Evolutionary conservation across 805 yeast genomes (phyloP), one percentile per base, ranked within the genome.

Genomic region (Kodamaea laetipori): DNA sequence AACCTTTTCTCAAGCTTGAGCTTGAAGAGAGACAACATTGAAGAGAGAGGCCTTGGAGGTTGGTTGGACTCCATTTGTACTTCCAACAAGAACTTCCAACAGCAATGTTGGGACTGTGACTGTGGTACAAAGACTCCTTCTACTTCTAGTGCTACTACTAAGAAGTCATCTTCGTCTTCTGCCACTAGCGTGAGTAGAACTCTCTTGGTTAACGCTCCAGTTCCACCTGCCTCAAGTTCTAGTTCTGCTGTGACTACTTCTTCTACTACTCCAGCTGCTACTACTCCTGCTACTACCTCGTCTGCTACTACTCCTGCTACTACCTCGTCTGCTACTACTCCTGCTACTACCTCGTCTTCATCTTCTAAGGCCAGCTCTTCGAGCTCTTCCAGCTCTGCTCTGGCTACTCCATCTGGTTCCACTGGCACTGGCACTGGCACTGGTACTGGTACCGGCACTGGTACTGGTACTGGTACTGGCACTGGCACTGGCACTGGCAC

Each of bases 51-150:
- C 6, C 16, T 11, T n/a, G 27, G 31, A 4, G 21, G 23, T 4
- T 32, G 33, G 39, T 26, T 33, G 39, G 27, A 33, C 13, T 18
- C 24, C 12, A 13, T 16, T 17, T 44, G 39, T 16, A 41, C 51
- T 6, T 11, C 37, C 9, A 39, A 39, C 24, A 25, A 10, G 15
- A 31, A 37, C 9, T 13, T 49, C 17, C 41, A 34, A 6, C 39
- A 36, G n/a, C 28, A 26, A 28, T 49, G 53, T 43, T 49, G 53
- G 51, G 51, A 47, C 23, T 49, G 51, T 38, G 40, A 33, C 27
- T 47, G 51, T 34, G 36, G 41, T 7, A 30, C 46, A 11, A 15
- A 19, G 24, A 21, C 44, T n/a, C 41, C 45, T 27, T 15, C 34
- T 18, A 26, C 36, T 18, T 18, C 41, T 10, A 18, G 19, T 18